Conservation (phyloP, 176 grass and related monocot species). For the Pontederia crassipes region DNA sequence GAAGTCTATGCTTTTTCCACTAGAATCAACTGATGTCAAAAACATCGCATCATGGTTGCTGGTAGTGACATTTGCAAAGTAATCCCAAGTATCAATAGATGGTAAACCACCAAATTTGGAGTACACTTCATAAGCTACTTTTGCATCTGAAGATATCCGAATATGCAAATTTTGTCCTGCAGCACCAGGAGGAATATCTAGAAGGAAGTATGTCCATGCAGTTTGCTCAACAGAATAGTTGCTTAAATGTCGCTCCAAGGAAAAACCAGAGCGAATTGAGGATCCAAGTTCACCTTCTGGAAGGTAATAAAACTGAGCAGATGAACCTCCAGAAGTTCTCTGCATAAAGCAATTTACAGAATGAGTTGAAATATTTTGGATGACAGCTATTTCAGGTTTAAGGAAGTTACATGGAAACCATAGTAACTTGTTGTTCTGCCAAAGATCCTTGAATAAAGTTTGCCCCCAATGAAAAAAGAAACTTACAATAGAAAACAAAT, state of each 20-base stretch:
- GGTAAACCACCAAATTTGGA: slow-evolving; percentile 67
- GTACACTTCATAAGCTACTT: slow-evolving; percentile 71
- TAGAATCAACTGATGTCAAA: slow-evolving; percentile 51
- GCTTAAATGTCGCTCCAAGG: slow-evolving; percentile 60
- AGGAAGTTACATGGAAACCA: not conserved
- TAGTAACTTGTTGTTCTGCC: no score
- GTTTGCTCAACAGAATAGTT: slow-evolving; percentile 46
- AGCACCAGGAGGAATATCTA: slow-evolving; percentile 77
- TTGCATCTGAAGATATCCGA: slow-evolving; percentile 58
- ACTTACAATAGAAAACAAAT: no score
- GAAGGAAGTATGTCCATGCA: slow-evolving; percentile 85
- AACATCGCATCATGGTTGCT: slow-evolving; percentile 45
- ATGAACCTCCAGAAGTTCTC: slow-evolving; percentile 67
- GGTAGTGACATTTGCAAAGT: slow-evolving; percentile 53
- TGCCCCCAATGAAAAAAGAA: no score
- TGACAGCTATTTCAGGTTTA: not conserved
- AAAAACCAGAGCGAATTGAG: slow-evolving; percentile 39
- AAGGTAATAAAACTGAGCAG: slow-evolving; percentile 76
- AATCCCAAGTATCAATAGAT: slow-evolving; percentile 74
- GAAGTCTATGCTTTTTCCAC: slow-evolving; percentile 52
- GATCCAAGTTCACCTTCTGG: slow-evolving; percentile 44
- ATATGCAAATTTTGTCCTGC: slow-evolving; percentile 62
- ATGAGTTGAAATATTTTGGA: not conserved
- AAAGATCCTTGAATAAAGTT: no score
- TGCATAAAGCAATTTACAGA: slow-evolving; percentile 20